Percentiles rank a stretch among this genome's conserved stretches.
phyloP scores from a whole-genome alignment of 208 protist species.

The Spongospora subterranea region DNA sequence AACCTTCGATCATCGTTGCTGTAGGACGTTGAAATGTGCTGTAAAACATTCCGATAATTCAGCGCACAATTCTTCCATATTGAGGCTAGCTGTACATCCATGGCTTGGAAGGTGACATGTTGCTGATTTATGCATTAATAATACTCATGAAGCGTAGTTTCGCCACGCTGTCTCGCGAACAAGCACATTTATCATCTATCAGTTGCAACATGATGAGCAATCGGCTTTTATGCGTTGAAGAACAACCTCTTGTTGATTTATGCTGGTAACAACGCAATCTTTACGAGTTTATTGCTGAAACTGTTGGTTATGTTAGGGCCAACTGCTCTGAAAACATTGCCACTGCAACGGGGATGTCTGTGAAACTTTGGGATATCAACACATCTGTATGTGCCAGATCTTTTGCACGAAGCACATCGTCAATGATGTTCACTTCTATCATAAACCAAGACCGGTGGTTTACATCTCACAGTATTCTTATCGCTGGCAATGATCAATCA shows the following conservation, averaged over 20 bases:
- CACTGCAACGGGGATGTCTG: background rate
- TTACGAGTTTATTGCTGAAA: too few species aligned
- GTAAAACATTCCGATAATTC: background rate
- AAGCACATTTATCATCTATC: background rate
- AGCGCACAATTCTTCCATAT: background rate
- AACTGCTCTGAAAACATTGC: background rate
- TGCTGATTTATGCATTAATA: background rate
- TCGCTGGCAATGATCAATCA: background rate
- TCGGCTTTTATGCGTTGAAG: background rate
- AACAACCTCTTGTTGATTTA: background rate
- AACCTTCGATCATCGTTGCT: too few species aligned
- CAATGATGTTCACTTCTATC: background rate
- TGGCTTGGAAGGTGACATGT: background rate
- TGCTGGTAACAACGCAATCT: background rate
- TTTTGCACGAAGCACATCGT: background rate
- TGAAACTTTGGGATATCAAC: slow-evolving; percentile 12
- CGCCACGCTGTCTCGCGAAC: background rate
- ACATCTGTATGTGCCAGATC: background rate
- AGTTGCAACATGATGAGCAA: background rate
- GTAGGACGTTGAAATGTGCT: background rate
- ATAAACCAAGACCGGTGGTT: background rate
- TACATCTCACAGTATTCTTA: background rate
- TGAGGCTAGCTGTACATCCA: slow-evolving; percentile 1
- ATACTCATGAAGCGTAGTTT: background rate
- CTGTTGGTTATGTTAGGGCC: background rate